Evolutionary conservation across 148 eudicot species (phyloP).

Genomic region (Cornus controversa): DNA sequence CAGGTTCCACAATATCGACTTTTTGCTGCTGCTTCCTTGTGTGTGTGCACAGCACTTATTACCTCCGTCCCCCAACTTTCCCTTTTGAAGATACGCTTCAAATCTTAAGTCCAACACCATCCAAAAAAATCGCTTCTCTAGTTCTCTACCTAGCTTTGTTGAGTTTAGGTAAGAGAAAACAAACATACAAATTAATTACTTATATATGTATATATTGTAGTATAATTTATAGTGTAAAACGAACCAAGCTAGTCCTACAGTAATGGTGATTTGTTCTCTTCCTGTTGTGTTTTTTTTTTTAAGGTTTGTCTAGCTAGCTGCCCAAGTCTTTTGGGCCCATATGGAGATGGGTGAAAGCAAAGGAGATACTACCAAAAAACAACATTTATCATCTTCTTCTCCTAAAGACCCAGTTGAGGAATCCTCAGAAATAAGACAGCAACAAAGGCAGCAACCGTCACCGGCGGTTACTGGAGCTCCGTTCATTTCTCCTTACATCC

Average conservation of each 20-base stretch:
- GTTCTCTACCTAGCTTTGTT: not conserved
- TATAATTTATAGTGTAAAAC: conserved; percentile 9
- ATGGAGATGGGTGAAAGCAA: conserved; percentile 32
- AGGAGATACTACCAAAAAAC: conserved; percentile 28
- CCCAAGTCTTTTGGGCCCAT: conserved; percentile 21
- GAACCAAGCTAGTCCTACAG: conserved; percentile 11
- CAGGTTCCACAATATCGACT: conserved; percentile 33
- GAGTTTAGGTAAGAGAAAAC: not conserved
- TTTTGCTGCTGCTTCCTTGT: not conserved
- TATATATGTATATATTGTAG: not conserved
- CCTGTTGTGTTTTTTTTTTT: conserved; percentile 8
- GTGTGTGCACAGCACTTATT: not conserved
- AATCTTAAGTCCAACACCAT: not conserved
- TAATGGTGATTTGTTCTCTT: conserved; percentile 12
- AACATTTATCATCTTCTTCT: conserved; percentile 20
- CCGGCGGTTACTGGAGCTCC: not conserved
- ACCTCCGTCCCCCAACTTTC: conserved; percentile 5
- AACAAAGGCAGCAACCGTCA: not conserved
- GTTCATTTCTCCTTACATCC: conserved; percentile 8
- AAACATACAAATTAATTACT: not conserved
- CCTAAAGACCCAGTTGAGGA: conserved; percentile 30
- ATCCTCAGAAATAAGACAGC: conserved; percentile 10
- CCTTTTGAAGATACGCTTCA: not conserved
- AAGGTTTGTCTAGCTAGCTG: not conserved
- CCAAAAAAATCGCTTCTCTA: not conserved